Base-by-base conservation (phyloP, 2,329 filamentous ascomycete genomes). In the Davidsoniella neocaledoniae region DNA sequence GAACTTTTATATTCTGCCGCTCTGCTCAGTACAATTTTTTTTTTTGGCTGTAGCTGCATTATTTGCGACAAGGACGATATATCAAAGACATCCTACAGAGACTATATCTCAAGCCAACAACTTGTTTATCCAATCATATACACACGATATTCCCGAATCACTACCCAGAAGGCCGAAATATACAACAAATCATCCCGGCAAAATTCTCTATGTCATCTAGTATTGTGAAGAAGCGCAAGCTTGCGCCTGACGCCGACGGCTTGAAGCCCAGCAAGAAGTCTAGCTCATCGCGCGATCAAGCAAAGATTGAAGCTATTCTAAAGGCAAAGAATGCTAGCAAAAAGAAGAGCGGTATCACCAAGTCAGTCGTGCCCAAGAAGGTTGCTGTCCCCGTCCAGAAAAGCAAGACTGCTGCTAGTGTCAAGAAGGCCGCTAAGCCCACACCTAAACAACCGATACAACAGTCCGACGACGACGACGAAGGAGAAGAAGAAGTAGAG, bases 201-300 rank as follows among this genome's bases (percentile, higher is more conserved):
- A 26, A 8, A 48, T 17, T 17, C 29, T 26, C 3, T 2, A 52
- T 52, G 50, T 12, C 43, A 16, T 26, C 46, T 12, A 38, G 38
- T 33, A 29, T 21, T 17, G 46, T 40, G 41, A 52, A 49, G 47
- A 53, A 53, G 43, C 51, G 51, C 43, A 53, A 53, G 47, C 43
- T 53, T 43, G 43, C 42, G n/a, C 36, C 33, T 17, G 47, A 53
- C 33, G 47, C 37, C 23, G 50, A 53, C 21, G 39, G 44, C 26
- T 16, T 44, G 9, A 49, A 50, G 39, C 39, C 47, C 3, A 53
- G 49, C 25, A 52, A 46, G 39, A 25, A 33, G 44, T 23, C 44
- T 2, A 46, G 37, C 14, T 12, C 38, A n/a, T 38, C 38, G 44
- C 44, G 44, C 33, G 44, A 46, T 19, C 38, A 49, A 25, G 51